Evolutionary conservation across 164 flowering plant genomes (phyloP).

Genomic region (Stephania yunnanensis): DNA sequence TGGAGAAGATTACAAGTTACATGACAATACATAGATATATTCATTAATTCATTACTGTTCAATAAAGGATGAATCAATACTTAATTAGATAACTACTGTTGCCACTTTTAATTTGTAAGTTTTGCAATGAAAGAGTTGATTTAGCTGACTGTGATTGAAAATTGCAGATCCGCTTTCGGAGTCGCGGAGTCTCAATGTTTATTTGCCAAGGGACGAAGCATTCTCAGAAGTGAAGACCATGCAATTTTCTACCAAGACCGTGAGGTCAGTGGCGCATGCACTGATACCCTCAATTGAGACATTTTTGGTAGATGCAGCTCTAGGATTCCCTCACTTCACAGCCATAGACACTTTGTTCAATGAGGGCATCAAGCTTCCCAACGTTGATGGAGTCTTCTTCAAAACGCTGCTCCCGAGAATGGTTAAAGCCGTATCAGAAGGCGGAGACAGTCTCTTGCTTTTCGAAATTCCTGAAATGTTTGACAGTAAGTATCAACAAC

Average conservation of each 20-base stretch:
- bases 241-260: slow-evolving; percentile 14
- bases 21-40: too few relatives aligned
- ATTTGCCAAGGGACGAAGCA: slow-evolving; percentile 40
- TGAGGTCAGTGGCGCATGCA: slow-evolving; percentile 19
- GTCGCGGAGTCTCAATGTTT: neutral
- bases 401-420: slow-evolving; percentile 14
- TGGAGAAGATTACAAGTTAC: too few relatives aligned
- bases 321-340: slow-evolving; percentile 28
- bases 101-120: too few relatives aligned
- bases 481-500: slow-evolving; percentile 7
- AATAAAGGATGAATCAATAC: too few relatives aligned
- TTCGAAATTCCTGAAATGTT: slow-evolving; percentile 30
- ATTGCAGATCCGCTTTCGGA: slow-evolving; percentile 32
- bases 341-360: slow-evolving; percentile 26
- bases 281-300: slow-evolving; percentile 21
- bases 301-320: neutral
- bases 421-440: slow-evolving; percentile 8
- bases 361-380: slow-evolving; percentile 19
- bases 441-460: slow-evolving; percentile 14
- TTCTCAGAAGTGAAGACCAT: slow-evolving; percentile 28
- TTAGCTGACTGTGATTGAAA: too few relatives aligned
- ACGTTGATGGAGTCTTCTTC: neutral
- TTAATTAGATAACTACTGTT: too few relatives aligned
- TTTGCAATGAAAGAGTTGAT: too few relatives aligned
- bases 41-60: too few relatives aligned